Evolutionary conservation across 2,329 filamentous ascomycete genomes (phyloP).

Genomic region (Parafenestella ontariensis): DNA sequence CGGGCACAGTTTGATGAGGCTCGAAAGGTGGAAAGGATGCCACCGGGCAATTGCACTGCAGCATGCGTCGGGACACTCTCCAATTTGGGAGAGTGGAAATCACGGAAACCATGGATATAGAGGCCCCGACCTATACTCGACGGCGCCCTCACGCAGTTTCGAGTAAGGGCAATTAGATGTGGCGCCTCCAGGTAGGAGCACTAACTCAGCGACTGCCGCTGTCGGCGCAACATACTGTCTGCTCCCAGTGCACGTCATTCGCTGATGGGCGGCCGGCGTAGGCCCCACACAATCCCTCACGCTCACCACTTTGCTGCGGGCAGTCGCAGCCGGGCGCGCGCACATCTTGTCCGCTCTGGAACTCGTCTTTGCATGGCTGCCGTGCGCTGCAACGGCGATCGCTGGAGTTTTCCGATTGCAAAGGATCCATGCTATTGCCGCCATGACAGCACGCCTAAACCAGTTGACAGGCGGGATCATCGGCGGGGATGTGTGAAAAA

Average conservation of each 20-base stretch:
- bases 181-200: slow-evolving; percentile 26
- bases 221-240: slow-evolving; percentile 15
- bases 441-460: slow-evolving; percentile 22
- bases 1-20: slow-evolving; percentile 39
- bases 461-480: slow-evolving; percentile 41
- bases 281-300: slow-evolving; percentile 30
- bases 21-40: slow-evolving; percentile 33
- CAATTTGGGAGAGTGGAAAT: slow-evolving; percentile 32
- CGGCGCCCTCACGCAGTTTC: slow-evolving; percentile 28
- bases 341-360: slow-evolving; percentile 21
- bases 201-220: slow-evolving; percentile 29
- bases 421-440: not conserved
- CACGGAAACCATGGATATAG: slow-evolving; percentile 25
- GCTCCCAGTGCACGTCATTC: slow-evolving; percentile 21
- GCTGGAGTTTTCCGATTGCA: slow-evolving; percentile 16
- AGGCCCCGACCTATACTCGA: slow-evolving; percentile 39
- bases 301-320: slow-evolving; percentile 16
- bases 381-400: slow-evolving; percentile 44
- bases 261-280: slow-evolving; percentile 15
- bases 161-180: slow-evolving; percentile 34
- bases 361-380: slow-evolving; percentile 12
- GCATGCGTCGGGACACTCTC: slow-evolving; percentile 42
- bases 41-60: slow-evolving; percentile 33
- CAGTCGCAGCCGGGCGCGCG: slow-evolving; percentile 17
- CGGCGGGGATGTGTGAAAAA: slow-evolving; percentile 35